Base-by-base conservation (phyloP, 192 early-diverging fungal genomes). In the Umbelopsis isabellina region DNA sequence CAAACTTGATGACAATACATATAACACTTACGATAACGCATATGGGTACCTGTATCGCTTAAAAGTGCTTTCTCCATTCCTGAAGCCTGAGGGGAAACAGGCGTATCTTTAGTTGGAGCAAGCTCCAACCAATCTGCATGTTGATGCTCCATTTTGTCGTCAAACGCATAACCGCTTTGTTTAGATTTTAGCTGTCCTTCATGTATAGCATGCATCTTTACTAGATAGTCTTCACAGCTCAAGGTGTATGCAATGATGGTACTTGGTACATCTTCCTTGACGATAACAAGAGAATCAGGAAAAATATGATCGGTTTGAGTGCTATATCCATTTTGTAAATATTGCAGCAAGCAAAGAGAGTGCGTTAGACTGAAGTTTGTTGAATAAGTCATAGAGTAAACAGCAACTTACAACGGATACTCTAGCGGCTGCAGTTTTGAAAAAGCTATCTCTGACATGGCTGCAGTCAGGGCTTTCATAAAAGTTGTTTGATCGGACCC, bases 181-280 rank as follows among this genome's bases (percentile, higher is more conserved):
- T 27, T 30, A 27, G 33, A 58, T 35, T 30, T 50, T 20, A 46
- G 45, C 20, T 61, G 27, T 35, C 46, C 45, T 48, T 22, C 41
- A 33, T 48, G 51, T 18, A 75, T 78, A 41, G 70, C 68, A 22
- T 82, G 76, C 3, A 93, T 74, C 67, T 91, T 87, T 12, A 90
- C 86, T 5, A 85, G 79, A 64, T 93, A 93, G 7, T 88, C 84
- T 49, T 81, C 75, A 2, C 88, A 93, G 48, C 84, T 87, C 45
- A 98, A 77, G 0, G 95, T 90, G 66, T 91, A 90, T 2, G 97
- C 92, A 68, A 98, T 94, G 65, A 98, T 96, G 0, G 94, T 94
- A 73, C 92, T 93, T 4, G 94, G 95, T 71, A 97, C 95, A 66
- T 93, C 88, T 74, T 98, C 95, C 47, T 93, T 84, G 10, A 97